Evolutionary conservation across 345 rosid genomes (phyloP), one percentile per base, ranked within the genome.

Genomic region (Gossypium bickii): DNA sequence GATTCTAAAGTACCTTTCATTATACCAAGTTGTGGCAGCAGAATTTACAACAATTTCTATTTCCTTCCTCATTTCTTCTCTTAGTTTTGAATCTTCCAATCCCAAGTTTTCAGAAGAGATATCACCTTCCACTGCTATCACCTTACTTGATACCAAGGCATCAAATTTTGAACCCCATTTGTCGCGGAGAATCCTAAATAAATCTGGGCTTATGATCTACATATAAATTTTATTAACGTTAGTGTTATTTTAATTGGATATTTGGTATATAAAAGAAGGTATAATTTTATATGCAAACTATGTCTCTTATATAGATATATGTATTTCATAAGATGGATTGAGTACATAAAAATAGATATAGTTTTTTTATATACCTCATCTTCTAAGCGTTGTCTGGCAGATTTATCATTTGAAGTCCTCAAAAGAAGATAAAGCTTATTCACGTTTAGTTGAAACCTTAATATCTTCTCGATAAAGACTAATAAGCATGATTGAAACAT

Each of bases 381-480:
- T 3, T 83, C 82, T 58, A 87, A 82, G 17, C 89, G 85, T 34
- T 62, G 83, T 7, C 76, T 41, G 11, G 84, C 89, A 49, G 80
- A 51, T 67, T 85, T 76, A 48, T 83, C 52, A 58, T 84, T 88
- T 3, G 77, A 11, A 24, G 87, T 86, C 71, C 89, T 83, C 27
- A 87, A 55, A 47, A 89, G 84, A 80, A 89, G 89, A 69, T 82
- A 85, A 5, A 89, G 45, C 70, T 78, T 89, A 83, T 82, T 87
- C 79, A 86, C 82, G 29, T 87, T 82, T 11, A 88, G 89, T 58
- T 87, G 88, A 74, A 82, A 77, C 61, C 87, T 83, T 61, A 82
- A 16, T 43, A 84, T 76, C 71, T 87, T 87, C 86, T 87, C 90
- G 70, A 81, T 38, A 29, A 86, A 80, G 64, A 89, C 90, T 86